Conservation (phyloP, 768 basidiomycete species). For the Glaciozyma martinii region DNA sequence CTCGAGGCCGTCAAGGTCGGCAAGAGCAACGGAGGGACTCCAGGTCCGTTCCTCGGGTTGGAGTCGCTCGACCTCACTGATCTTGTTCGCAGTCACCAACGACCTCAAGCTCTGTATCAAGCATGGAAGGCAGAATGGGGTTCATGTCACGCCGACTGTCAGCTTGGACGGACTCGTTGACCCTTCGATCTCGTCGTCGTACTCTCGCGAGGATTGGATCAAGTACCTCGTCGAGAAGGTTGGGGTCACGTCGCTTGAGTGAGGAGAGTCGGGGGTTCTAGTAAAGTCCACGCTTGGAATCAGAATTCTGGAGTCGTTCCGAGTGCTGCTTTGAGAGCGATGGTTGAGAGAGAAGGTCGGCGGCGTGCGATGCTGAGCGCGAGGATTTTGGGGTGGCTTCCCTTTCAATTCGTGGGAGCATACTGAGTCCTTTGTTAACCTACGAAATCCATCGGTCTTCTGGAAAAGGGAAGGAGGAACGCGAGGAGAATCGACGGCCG, state of each 20-base stretch:
- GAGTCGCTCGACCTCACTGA: not conserved
- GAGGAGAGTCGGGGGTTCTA: not conserved
- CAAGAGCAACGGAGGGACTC: slow-evolving; percentile 21
- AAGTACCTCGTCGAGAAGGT: slow-evolving; percentile 23
- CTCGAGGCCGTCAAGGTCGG: slow-evolving; percentile 16
- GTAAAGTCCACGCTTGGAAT: not conserved
- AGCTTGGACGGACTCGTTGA: slow-evolving; percentile 26
- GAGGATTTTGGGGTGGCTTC: too few species aligned
- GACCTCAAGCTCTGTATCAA: slow-evolving; percentile 28
- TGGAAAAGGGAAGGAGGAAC: too few species aligned
- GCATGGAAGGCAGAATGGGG: slow-evolving; percentile 10
- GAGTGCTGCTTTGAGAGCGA: too few species aligned
- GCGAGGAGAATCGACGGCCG: too few species aligned
- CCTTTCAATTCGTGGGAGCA: too few species aligned
- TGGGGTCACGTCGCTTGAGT: not conserved
- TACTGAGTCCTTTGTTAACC: too few species aligned
- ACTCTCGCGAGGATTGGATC: slow-evolving; percentile 18
- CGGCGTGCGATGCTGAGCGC: too few species aligned
- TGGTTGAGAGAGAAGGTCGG: too few species aligned
- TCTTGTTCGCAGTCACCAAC: not conserved
- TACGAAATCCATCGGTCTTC: too few species aligned
- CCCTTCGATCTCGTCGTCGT: slow-evolving; percentile 20
- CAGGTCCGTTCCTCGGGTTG: not conserved
- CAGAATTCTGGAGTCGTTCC: too few species aligned
- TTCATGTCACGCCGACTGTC: slow-evolving; percentile 31